phyloP scores from a whole-genome alignment of 2,329 filamentous ascomycete species.

The Epichloe amarillans region DNA sequence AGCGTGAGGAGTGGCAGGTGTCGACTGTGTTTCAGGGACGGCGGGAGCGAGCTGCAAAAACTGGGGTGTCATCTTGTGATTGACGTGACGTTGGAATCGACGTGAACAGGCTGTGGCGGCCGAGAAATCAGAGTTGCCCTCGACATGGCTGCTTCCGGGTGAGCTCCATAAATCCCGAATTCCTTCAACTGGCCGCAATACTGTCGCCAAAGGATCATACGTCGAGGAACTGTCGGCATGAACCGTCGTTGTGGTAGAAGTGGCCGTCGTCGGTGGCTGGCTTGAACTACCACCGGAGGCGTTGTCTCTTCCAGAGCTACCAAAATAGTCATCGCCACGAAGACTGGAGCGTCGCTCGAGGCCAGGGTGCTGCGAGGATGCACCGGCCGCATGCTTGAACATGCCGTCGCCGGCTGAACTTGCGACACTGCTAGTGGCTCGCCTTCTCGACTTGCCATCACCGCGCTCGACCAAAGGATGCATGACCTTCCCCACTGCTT shows the following conservation, averaged over 20 bases:
- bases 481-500: slow-evolving; percentile 50
- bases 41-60: slow-evolving; percentile 26
- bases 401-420: slow-evolving; percentile 49
- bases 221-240: slow-evolving; percentile 12
- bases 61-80: slow-evolving; percentile 28
- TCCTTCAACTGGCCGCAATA: slow-evolving; percentile 17
- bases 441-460: slow-evolving; percentile 38
- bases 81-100: slow-evolving; percentile 28
- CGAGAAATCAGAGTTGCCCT: slow-evolving; percentile 11
- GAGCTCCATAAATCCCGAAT: neutral
- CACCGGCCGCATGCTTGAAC: slow-evolving; percentile 25
- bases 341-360: slow-evolving; percentile 40
- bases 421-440: slow-evolving; percentile 48
- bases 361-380: slow-evolving; percentile 40
- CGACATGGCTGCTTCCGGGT: neutral
- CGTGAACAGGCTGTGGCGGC: slow-evolving; percentile 6
- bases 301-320: slow-evolving; percentile 24
- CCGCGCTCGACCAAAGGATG: slow-evolving; percentile 45
- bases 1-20: slow-evolving; percentile 23
- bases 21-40: slow-evolving; percentile 15
- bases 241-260: slow-evolving; percentile 10
- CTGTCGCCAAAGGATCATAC: slow-evolving; percentile 28
- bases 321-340: slow-evolving; percentile 41
- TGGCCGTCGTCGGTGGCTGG: slow-evolving; percentile 13
- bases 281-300: slow-evolving; percentile 14